These are phyloP conservation scores for Hawksworthiomyces lignivorus DNA, from an alignment of 2,329 filamentous ascomycete genomes.

Conservation along the genomic window DNA sequence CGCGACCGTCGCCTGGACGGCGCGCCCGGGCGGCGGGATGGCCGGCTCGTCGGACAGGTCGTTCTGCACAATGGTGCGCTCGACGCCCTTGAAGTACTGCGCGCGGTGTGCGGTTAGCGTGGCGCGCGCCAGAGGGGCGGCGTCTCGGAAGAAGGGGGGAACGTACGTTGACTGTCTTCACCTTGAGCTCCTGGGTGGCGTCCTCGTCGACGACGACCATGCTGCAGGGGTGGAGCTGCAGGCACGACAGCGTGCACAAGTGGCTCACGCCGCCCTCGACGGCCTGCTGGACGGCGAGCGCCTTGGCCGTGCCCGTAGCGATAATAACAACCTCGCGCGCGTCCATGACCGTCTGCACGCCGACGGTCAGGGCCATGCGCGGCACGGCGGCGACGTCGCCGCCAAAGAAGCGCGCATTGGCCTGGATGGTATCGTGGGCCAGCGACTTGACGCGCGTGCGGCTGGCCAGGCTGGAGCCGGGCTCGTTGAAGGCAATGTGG, in stretches of 20 bases:
- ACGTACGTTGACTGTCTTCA: constrained; percentile 56
- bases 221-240: constrained; percentile 65
- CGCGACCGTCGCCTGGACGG: no score
- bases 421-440: constrained; percentile 69
- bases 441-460: constrained; percentile 69
- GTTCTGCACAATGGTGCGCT: constrained; percentile 20
- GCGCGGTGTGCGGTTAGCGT: no score
- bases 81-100: constrained; percentile 55
- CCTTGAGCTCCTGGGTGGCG: constrained; percentile 53
- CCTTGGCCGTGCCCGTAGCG: constrained; percentile 64
- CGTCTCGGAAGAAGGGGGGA: no score
- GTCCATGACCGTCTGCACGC: constrained; percentile 48
- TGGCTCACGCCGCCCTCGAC: constrained; percentile 69
- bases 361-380: constrained; percentile 62
- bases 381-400: constrained; percentile 57
- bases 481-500: constrained; percentile 76
- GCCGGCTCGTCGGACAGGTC: background rate
- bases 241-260: constrained; percentile 68
- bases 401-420: constrained; percentile 66
- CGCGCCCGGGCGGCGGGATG: background rate
- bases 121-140: no score
- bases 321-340: constrained; percentile 67
- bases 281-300: constrained; percentile 60
- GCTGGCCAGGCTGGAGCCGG: constrained; percentile 61
- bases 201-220: constrained; percentile 70